Evolutionary conservation across 805 yeast genomes (phyloP), one percentile per base, ranked within the genome.

Genomic region (Helenozyma rhizophorensis): DNA sequence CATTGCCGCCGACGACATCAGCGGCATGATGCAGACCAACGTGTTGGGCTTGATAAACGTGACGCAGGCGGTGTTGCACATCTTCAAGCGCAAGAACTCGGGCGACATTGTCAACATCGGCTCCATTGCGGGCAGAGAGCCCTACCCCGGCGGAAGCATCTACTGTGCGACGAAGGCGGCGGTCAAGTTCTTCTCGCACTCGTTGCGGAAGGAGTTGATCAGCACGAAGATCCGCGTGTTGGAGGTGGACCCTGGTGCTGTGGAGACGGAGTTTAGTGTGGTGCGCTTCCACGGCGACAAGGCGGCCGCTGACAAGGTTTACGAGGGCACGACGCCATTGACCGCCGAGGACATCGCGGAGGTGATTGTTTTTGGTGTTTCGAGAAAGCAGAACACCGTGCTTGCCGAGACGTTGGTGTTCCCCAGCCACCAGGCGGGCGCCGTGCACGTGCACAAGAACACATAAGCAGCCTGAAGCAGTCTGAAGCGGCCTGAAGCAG

Each of bases 231-330:
- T 63, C 30, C 50, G 69, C 35, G 64, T 63, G 11, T 36, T 62
- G 42, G 68, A 62, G 47, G 60, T 62, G 14, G 64, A 58, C 37
- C 68, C 68, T 2, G 69, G 69, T 36, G 65, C 64, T 9, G 69
- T 63, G 3, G 53, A 53, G 37, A 62, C 69, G 16, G 69, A 63
- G 43, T 63, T 63, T 34, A 55, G 62, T 13, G 35, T 54, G 23
- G 64, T 62, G 23, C 51, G 69, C 31, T 55, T 49, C 42, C 39
- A 53, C 18, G 68, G 68, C 21, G 66, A 62, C 36, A 28, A 42
- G 29, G 43, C 45, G 6, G 40, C 47, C 10, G 67, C 68, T 15
- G 53, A 57, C 21, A 50, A 48, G 18, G 64, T 60, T 12, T 63
- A 62, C 39, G 51, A 50, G 31, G 66, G 65, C 9, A 50, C 59